Percentiles rank a stretch among this genome's conserved stretches.
These are phyloP conservation scores for Lumnitzera littorea DNA, from an alignment of 345 rosid genomes.

Conservation along the genomic window DNA sequence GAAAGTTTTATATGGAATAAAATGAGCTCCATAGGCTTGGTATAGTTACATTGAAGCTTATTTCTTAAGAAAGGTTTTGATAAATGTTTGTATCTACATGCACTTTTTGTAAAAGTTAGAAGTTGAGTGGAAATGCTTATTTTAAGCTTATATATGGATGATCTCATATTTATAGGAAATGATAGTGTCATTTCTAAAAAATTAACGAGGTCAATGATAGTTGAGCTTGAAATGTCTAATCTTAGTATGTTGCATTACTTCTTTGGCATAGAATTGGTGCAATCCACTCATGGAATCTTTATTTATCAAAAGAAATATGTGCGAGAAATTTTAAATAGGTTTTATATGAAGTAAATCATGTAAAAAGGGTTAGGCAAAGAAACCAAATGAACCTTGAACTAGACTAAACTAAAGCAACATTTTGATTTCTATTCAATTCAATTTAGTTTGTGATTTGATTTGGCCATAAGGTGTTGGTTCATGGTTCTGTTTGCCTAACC, in stretches of 20 bases:
- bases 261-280: constrained; percentile 1
- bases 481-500: too few species aligned
- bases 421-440: too few species aligned
- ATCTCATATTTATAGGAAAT: not conserved
- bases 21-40: not conserved
- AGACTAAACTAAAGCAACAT: too few species aligned
- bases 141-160: not conserved
- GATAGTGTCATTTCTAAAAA: not conserved
- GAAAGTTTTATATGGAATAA: constrained; percentile 4
- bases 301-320: not conserved
- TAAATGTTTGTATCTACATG: not conserved
- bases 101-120: not conserved
- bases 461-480: too few species aligned
- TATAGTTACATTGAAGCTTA: not conserved
- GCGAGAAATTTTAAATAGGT: not conserved
- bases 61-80: not conserved
- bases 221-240: constrained; percentile 4
- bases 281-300: not conserved
- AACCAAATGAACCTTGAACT: too few species aligned
- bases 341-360: not conserved
- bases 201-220: not conserved
- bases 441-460: too few species aligned
- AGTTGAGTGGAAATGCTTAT: not conserved
- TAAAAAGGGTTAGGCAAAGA: not conserved
- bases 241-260: constrained; percentile 3